Evolutionary conservation across 2,329 filamentous ascomycete species (phyloP).

Genomic region (Aspergillus carbonarius): DNA sequence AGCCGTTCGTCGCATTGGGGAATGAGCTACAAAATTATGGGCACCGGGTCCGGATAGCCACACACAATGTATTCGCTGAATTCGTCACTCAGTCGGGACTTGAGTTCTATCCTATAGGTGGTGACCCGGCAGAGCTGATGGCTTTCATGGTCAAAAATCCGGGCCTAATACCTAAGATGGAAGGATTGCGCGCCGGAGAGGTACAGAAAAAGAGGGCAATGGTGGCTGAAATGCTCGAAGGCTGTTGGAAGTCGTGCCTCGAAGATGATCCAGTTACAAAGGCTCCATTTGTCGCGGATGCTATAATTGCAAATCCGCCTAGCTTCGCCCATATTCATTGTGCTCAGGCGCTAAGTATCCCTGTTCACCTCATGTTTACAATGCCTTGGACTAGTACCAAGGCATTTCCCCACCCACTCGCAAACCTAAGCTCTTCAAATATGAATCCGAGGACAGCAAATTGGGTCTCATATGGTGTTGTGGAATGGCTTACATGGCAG

Average conservation of each 20-base stretch:
- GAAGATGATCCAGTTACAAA: conserved; percentile 28
- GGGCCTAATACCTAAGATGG: conserved; percentile 41
- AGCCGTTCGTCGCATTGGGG: conserved; percentile 60
- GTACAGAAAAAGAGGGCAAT: conserved; percentile 31
- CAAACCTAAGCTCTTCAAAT: conserved; percentile 44
- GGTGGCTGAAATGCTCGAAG: conserved; percentile 40
- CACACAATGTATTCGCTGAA: conserved; percentile 54
- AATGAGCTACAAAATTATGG: conserved; percentile 51
- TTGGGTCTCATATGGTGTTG: conserved; percentile 48
- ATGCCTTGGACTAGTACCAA: conserved; percentile 53
- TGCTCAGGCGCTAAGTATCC: conserved; percentile 51
- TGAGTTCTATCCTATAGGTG: conserved; percentile 60
- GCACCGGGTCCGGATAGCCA: conserved; percentile 59
- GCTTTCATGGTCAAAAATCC: conserved; percentile 54
- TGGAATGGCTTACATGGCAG: conserved; percentile 54
- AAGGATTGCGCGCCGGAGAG: conserved; percentile 37
- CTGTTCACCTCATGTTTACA: conserved; percentile 54
- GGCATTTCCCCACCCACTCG: conserved; percentile 52
- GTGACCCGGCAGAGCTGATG: conserved; percentile 55
- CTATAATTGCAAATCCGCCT: conserved; percentile 57
- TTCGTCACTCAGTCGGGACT: conserved; percentile 55
- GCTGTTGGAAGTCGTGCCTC: conserved; percentile 43
- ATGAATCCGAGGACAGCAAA: conserved; percentile 41
- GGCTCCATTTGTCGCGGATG: conserved; percentile 54
- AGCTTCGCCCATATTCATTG: conserved; percentile 55